These are phyloP conservation scores for Populus tremula DNA, from an alignment of 345 rosid genomes.

Conservation along the genomic window DNA sequence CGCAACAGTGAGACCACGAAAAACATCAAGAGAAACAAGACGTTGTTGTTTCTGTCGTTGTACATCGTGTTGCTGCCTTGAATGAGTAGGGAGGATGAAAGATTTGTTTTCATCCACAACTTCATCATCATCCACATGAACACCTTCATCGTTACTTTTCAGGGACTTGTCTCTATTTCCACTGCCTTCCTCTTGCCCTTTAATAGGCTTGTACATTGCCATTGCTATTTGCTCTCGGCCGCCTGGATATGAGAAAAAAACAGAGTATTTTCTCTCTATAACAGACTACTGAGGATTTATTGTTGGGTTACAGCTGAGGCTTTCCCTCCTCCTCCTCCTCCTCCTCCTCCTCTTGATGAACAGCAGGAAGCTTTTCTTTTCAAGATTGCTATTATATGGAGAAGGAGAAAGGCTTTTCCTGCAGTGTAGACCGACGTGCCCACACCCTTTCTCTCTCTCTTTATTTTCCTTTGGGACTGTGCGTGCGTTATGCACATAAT, in stretches of 20 bases:
- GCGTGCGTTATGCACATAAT: background rate
- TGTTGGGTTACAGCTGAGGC: background rate
- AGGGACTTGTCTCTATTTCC: background rate
- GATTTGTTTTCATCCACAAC: constrained; percentile 13
- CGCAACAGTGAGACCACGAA: constrained; percentile 71
- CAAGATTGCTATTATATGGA: background rate
- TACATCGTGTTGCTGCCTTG: background rate
- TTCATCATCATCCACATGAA: background rate
- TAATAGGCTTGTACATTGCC: constrained; percentile 31
- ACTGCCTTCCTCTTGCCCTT: constrained; percentile 3
- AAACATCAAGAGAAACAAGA: constrained; percentile 65
- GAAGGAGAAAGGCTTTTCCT: background rate
- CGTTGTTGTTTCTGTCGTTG: constrained; percentile 27
- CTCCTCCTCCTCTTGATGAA: background rate
- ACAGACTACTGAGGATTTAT: too few species aligned
- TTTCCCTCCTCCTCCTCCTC: background rate
- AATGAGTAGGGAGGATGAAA: constrained; percentile 5
- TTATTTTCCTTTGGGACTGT: background rate
- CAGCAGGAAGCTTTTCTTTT: background rate
- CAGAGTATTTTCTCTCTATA: background rate
- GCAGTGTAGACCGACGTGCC: background rate
- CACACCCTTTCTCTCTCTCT: too few species aligned
- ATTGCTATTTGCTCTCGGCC: background rate
- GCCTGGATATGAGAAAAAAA: background rate
- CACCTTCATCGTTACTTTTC: background rate